Conservation (phyloP, 1,139 yeast species). For the Zygoascus sp. region DNA sequence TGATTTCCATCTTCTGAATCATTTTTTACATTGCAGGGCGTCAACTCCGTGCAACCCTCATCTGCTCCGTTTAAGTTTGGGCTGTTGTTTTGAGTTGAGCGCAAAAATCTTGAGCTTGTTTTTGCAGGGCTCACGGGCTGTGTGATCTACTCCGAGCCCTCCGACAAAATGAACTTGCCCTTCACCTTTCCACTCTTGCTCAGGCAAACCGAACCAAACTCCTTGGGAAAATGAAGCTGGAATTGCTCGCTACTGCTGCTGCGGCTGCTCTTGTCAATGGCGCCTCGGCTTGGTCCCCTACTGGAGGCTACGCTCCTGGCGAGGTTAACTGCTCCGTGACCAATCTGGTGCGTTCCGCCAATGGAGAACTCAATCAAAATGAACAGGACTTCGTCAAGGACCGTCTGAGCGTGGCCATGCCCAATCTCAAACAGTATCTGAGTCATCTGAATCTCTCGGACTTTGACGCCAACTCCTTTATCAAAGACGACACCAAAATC, state of each 20-base stretch:
- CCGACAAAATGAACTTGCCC: too few relatives aligned
- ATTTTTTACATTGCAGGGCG: too few relatives aligned
- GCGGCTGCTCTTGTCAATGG: neutral
- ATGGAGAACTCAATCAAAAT: constrained; percentile 21
- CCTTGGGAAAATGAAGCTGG: neutral
- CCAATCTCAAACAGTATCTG: constrained; percentile 53
- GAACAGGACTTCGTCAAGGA: constrained; percentile 26
- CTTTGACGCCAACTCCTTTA: constrained; percentile 50
- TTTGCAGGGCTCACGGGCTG: too few relatives aligned
- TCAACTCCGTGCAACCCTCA: too few relatives aligned
- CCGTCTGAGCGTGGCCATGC: constrained; percentile 51
- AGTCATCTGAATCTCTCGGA: constrained; percentile 54
- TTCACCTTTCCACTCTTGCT: too few relatives aligned
- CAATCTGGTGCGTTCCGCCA: constrained; percentile 23
- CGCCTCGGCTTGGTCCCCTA: constrained; percentile 23
- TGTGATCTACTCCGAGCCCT: too few relatives aligned
- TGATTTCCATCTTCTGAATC: too few relatives aligned
- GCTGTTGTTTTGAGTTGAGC: too few relatives aligned
- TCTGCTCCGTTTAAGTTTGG: too few relatives aligned
- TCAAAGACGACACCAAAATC: constrained; percentile 42
- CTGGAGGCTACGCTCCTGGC: constrained; percentile 29
- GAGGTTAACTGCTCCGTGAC: constrained; percentile 22
- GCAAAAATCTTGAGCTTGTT: too few relatives aligned
- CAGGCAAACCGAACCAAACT: too few relatives aligned
- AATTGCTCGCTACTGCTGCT: neutral